Base-by-base conservation (phyloP, 495 filamentous ascomycete genomes). In the Daldinia caldariorum region DNA sequence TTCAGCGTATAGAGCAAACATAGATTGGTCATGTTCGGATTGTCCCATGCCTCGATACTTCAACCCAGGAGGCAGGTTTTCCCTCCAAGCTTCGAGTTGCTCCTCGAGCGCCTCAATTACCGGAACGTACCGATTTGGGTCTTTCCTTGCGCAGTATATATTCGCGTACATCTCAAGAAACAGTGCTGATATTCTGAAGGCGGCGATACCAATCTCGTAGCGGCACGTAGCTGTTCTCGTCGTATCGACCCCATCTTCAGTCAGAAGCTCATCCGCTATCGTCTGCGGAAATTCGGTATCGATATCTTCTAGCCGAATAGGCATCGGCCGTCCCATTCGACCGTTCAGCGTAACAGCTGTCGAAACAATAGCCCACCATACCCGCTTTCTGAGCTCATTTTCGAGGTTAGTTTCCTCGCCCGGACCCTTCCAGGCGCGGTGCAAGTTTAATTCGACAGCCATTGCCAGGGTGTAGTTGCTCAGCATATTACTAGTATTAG, bases 241-340 rank as follows among this genome's bases (percentile, higher is more conserved):
- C 18, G 83, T 81, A 57, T 86, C 78, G 16, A 84, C 76, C 10
- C 84, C 80, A 13, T 83, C 77, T 26, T 90, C 85, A 0, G 81
- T 79, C 5, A 89, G 82, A 35, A 88, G 82, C 68, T 90, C 86
- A 73, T 94, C 92, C 64, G 89, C 80, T 53, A 93, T 81, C 14
- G 85, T 76, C 55, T 91, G 85, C 1, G 91, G 92, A 31, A 92
- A 84, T 66, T 92, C 91, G 47, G 90, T 84, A 73, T 94, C 92
- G 71, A 90, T 88, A 72, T 94, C 92, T 38, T 90, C 87, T 10
- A 86, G 61, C 26, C 86, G 82, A 16, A 94, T 80, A 1, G 89
- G 83, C 89, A 94, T 92, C 16, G 92, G 92, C 41, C 89, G 83
- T 32, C 92, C 92, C 32, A 94, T 83, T 59, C 89, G 91, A 35